Conservation (phyloP, 2,329 filamentous ascomycete species). For the Chalara sp. region DNA sequence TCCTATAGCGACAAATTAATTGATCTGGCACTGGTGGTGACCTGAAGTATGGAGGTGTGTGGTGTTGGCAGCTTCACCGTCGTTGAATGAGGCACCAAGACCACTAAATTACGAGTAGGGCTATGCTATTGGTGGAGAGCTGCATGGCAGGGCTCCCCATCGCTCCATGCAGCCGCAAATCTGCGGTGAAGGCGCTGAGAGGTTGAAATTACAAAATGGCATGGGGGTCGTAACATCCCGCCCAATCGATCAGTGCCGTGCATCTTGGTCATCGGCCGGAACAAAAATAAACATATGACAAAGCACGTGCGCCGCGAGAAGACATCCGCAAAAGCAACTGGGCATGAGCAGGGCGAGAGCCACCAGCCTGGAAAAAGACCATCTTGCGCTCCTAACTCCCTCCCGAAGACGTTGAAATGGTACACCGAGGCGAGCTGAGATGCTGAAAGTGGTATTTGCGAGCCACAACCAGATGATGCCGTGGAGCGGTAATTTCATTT, state of each 20-base stretch:
- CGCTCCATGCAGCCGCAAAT: background rate
- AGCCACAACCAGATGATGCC: background rate
- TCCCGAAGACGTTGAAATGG: background rate
- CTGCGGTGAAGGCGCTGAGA: background rate
- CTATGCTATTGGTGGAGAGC: background rate
- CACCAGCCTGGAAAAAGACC: background rate
- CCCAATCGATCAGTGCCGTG: constrained; percentile 3
- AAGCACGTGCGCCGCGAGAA: constrained; percentile 26
- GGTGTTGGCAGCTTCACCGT: background rate
- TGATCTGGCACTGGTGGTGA: background rate
- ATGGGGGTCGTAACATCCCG: background rate
- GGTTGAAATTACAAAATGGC: too few species aligned
- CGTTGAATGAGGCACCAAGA: background rate
- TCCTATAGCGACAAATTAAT: background rate
- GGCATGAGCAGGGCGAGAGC: constrained; percentile 22
- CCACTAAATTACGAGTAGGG: background rate
- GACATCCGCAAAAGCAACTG: constrained; percentile 9
- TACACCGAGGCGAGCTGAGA: background rate
- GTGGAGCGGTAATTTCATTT: background rate
- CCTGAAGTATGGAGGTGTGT: background rate
- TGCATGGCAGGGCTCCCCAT: background rate
- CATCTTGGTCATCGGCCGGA: constrained; percentile 13
- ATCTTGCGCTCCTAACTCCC: too few species aligned
- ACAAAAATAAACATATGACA: constrained; percentile 24
- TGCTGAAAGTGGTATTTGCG: background rate